Base-by-base conservation (phyloP, 352 stramenopile genomes). In the Pythium periplocum region DNA sequence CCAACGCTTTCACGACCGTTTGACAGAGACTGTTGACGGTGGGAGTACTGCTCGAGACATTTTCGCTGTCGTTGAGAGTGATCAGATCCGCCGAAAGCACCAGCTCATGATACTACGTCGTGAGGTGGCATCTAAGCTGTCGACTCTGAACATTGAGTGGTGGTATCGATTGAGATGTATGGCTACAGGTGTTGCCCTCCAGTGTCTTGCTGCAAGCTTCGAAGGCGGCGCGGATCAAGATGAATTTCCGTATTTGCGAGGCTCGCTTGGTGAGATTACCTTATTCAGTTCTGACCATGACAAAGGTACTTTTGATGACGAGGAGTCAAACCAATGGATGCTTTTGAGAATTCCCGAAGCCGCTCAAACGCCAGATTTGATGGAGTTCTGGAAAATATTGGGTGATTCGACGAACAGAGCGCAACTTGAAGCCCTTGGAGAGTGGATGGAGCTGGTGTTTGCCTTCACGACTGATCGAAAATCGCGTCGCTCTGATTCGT, bases 371-470 rank as follows among this genome's bases (percentile, higher is more conserved):
- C 9, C 30, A 7, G 26, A 52, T 52, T 8, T 52, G 32, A 10
- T 12, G 12, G 46, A 36, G 33, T 52, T 52, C 8, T 52, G 26
- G 26, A 36, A 40, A 10, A 10, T 40, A 17, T 31, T 52, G 9
- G 6, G 6, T 7, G 38, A 52, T 33, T 11, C 32, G 6, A 6
- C 7, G 8, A 31, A 52, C 46, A 11, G 32, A 39, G 6, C 10
- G 9, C 26, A 52, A n/a, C 46, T 52, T 8, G 17, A 36, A 9
- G n/a, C 33, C 10, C 12, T 53, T n/a, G 8, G 12, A 6, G 48
- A 53, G 11, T 53, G 48, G 48, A 30, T 53, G 12, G 48, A 53
- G 4, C n/a, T 53, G 7, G 33, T 53, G 36, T 53, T 45, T 53
- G 33, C 33, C 38, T 42, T 42, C 12, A 12, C 12, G 7, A 42